Percentiles rank a stretch among this genome's conserved stretches.
Conservation (phyloP, 2,329 filamentous ascomycete species). For the Xylariales sp. region DNA sequence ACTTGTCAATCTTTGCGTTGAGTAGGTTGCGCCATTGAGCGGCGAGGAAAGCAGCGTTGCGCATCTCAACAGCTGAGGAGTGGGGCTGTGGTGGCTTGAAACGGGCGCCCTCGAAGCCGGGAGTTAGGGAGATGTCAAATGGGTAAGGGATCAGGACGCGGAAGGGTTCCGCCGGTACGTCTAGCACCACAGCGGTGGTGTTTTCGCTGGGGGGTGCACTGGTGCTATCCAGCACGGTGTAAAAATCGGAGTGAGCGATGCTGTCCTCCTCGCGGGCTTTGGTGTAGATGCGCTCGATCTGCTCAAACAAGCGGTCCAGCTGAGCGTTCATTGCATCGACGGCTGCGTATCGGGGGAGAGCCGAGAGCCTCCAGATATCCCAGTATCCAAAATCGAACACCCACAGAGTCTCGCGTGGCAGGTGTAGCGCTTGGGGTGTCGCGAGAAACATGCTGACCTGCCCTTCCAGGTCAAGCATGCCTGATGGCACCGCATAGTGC, state of each 20-base stretch:
- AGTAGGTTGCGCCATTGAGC: constrained; percentile 44
- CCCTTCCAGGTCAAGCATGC: constrained; percentile 35
- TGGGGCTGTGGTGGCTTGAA: constrained; percentile 38
- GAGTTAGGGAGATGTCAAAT: constrained; percentile 49
- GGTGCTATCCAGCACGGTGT: constrained; percentile 19
- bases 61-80: constrained; percentile 45
- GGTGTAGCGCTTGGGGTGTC: constrained; percentile 23
- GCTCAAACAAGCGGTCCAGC: constrained; percentile 34
- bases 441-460: constrained; percentile 44
- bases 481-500: constrained; percentile 35
- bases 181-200: constrained; percentile 6
- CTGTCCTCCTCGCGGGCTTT: constrained; percentile 36
- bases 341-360: constrained; percentile 36
- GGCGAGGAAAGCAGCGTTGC: constrained; percentile 48
- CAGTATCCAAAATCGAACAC: constrained; percentile 50
- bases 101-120: constrained; percentile 45
- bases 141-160: constrained; percentile 46
- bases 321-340: constrained; percentile 31
- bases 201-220: constrained; percentile 20
- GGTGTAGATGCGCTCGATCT: constrained; percentile 42
- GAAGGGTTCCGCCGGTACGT: constrained; percentile 29
- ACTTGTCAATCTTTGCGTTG: constrained; percentile 33
- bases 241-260: constrained; percentile 41
- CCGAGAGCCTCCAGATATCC: constrained; percentile 49
- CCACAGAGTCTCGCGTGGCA: constrained; percentile 46